Conservation (phyloP, 2,329 filamentous ascomycete genomes). For the Cadophora luteo-olivacea region DNA sequence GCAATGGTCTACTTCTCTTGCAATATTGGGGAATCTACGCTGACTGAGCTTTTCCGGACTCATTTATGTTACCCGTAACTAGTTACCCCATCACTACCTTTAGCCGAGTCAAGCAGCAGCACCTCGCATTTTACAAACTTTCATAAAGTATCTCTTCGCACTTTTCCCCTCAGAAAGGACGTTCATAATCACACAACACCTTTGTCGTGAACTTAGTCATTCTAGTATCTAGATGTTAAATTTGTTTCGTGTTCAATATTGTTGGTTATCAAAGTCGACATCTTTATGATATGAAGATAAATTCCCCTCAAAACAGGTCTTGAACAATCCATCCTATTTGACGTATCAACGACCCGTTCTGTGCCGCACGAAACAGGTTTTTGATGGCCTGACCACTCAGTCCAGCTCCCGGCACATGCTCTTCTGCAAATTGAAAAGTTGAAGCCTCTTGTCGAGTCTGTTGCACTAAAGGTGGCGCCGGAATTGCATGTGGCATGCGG, state of each 20-base stretch:
- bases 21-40: not conserved
- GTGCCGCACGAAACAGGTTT: not conserved
- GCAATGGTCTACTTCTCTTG: not conserved
- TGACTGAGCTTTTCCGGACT: not conserved
- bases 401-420: not conserved
- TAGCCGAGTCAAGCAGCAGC: not conserved
- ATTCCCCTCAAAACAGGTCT: not conserved
- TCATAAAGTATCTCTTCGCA: not conserved
- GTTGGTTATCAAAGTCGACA: too few relatives aligned
- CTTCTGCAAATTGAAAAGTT: too few relatives aligned
- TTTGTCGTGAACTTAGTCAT: too few relatives aligned
- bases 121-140: not conserved
- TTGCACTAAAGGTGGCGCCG: too few relatives aligned
- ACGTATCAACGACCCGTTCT: not conserved
- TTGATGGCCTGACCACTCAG: not conserved
- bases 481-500: too few relatives aligned
- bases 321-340: not conserved
- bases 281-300: too few relatives aligned
- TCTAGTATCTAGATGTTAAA: too few relatives aligned
- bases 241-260: too few relatives aligned
- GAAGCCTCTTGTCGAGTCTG: too few relatives aligned
- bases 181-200: too few relatives aligned
- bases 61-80: not conserved
- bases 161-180: not conserved
- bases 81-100: not conserved